Evolutionary conservation across 208 protist genomes (phyloP).

Genomic region (Trypanosoma melophagium): DNA sequence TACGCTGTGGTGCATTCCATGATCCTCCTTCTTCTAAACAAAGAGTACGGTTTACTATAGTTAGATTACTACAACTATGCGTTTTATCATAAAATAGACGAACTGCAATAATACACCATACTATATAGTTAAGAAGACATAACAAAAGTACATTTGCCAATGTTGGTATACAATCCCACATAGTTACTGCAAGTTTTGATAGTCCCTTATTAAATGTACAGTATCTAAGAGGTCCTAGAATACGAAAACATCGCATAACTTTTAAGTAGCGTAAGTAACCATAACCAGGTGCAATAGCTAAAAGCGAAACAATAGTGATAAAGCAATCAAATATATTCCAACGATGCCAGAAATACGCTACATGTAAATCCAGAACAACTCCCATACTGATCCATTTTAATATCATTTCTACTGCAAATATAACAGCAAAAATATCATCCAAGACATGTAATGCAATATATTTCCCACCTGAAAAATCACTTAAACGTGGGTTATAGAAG

Average conservation of each 20-base stretch:
- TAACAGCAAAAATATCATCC: conserved; percentile 82
- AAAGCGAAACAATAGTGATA: conserved; percentile 84
- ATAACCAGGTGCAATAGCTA: conserved; percentile 49
- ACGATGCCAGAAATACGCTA: conserved; percentile 85
- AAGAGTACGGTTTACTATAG: conserved; percentile 41
- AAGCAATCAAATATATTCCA: conserved; percentile 92
- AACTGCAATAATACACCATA: conserved; percentile 91
- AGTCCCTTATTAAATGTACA: conserved; percentile 64
- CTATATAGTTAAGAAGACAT: conserved; percentile 89
- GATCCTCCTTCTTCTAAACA: conserved; percentile 33
- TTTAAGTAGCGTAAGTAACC: conserved; percentile 72
- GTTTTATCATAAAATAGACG: conserved; percentile 90
- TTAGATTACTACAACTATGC: conserved; percentile 61
- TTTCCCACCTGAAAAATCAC: conserved; percentile 52
- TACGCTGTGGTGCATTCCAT: conserved; percentile 57
- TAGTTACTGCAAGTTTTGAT: conserved; percentile 53
- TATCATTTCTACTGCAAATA: conserved; percentile 88
- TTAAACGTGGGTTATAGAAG: conserved; percentile 50
- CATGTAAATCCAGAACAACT: conserved; percentile 64
- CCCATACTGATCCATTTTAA: conserved; percentile 88
- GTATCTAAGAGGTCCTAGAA: conserved; percentile 69
- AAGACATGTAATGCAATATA: conserved; percentile 76
- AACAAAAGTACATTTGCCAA: conserved; percentile 84
- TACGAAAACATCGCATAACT: conserved; percentile 82
- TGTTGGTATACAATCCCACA: conserved; percentile 80